A percentile compares a stretch with the other conserved stretches of the same genome.
Evolutionary conservation across 2,329 filamentous ascomycete species (phyloP).

Genomic region (Cordyceps militaris): DNA sequence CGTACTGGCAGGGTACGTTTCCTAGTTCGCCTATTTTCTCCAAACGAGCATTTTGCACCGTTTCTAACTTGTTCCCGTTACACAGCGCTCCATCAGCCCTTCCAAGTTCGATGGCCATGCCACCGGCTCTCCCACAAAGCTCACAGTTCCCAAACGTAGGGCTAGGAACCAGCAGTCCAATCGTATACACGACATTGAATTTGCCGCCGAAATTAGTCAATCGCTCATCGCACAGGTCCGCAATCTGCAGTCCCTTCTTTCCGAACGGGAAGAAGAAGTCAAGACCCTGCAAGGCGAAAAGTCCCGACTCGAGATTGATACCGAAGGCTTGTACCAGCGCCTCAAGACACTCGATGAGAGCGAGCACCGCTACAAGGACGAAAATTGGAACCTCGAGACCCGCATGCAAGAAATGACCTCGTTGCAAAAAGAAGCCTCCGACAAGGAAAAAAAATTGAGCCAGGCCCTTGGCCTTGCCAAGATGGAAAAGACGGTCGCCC

Average conservation of each 20-base stretch:
- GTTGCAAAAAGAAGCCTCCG: conserved; percentile 65
- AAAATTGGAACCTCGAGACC: conserved; percentile 96
- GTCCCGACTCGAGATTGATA: conserved; percentile 73
- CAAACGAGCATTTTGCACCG: conserved; percentile 8
- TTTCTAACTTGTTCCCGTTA: conserved; percentile 10
- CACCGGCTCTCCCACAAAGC: conserved; percentile 79
- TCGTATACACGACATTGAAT: conserved; percentile 91
- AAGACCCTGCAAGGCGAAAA: conserved; percentile 69
- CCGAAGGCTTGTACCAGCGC: conserved; percentile 70
- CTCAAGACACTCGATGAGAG: conserved; percentile 83
- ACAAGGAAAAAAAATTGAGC: conserved; percentile 75
- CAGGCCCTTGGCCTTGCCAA: conserved; percentile 63
- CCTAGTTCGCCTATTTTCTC: neutral
- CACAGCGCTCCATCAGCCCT: conserved; percentile 61
- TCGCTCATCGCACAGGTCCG: conserved; percentile 91
- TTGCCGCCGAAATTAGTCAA: conserved; percentile 96
- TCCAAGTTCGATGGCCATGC: conserved; percentile 79
- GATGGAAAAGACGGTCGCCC: conserved; percentile 67
- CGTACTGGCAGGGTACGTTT: conserved; percentile 45
- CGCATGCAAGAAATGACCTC: conserved; percentile 78
- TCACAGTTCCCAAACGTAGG: conserved; percentile 79
- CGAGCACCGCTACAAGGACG: conserved; percentile 93
- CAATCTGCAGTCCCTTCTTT: conserved; percentile 75
- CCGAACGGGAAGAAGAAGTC: conserved; percentile 81
- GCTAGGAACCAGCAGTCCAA: conserved; percentile 84